A percentile compares a stretch with the other conserved stretches of the same genome.
phyloP scores from a whole-genome alignment of 2,329 filamentous ascomycete species.

The Colletotrichum sp. region DNA sequence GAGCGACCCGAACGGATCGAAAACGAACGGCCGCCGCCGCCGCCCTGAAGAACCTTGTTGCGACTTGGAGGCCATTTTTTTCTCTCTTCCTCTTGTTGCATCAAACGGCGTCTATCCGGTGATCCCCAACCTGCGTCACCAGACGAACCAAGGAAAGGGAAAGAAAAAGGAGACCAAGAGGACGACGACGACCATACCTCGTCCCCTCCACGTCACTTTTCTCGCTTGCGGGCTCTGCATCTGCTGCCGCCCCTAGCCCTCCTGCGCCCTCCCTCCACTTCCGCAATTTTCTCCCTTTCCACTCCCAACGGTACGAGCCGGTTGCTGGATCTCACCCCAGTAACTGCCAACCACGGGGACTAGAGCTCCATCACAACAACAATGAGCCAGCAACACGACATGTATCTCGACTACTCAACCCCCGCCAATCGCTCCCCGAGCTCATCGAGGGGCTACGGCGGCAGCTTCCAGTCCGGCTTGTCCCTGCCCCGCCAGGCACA shows the following conservation, averaged over 20 bases:
- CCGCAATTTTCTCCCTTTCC: background rate
- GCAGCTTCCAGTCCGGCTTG: slow-evolving; percentile 41
- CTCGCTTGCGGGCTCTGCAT: slow-evolving; percentile 13
- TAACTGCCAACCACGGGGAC: background rate
- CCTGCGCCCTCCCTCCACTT: slow-evolving; percentile 12
- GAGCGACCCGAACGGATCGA: slow-evolving; percentile 11
- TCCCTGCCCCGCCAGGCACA: slow-evolving; percentile 61
- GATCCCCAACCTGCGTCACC: background rate
- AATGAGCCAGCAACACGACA: slow-evolving; percentile 64
- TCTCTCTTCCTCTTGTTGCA: background rate
- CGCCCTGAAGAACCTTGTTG: background rate
- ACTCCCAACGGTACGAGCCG: background rate
- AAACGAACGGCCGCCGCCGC: slow-evolving; percentile 4
- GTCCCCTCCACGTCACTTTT: background rate
- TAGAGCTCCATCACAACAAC: slow-evolving; percentile 23
- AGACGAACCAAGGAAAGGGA: background rate
- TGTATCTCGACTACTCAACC: slow-evolving; percentile 74
- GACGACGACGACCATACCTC: background rate
- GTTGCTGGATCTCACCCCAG: slow-evolving; percentile 15
- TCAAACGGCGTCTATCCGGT: background rate
- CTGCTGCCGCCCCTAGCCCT: slow-evolving; percentile 8
- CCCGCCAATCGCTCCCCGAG: slow-evolving; percentile 60
- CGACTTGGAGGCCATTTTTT: background rate
- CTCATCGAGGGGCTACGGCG: slow-evolving; percentile 58
- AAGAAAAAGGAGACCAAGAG: background rate